phyloP scores from a whole-genome alignment of 176 grass and related monocot genomes.

The Tillandsia leiboldiana region DNA sequence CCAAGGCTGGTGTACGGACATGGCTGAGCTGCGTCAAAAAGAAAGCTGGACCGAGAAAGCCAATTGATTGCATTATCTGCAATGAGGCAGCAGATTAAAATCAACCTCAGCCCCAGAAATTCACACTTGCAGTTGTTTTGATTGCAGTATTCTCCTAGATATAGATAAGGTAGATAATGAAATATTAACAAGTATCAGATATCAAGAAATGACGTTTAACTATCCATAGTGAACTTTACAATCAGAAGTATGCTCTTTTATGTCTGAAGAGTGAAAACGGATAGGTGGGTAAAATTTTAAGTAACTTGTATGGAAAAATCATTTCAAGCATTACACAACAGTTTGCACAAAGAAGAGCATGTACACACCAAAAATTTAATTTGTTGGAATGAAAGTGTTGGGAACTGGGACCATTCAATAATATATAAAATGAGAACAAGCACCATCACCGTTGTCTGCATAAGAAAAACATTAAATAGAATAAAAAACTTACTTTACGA shows the following conservation, averaged over 20 bases:
- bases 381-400: too few species aligned
- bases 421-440: neutral
- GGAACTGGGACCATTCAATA: neutral
- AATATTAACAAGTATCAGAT: neutral
- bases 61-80: constrained; percentile 99
- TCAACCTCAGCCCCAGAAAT: constrained; percentile 1
- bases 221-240: neutral
- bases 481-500: constrained; percentile 55
- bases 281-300: neutral
- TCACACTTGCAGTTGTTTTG: neutral
- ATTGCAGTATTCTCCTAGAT: too few species aligned
- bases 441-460: neutral
- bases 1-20: constrained; percentile 60
- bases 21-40: constrained; percentile 71
- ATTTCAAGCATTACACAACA: neutral
- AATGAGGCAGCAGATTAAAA: constrained; percentile 4
- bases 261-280: neutral
- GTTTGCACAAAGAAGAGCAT: neutral
- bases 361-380: too few species aligned
- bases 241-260: neutral
- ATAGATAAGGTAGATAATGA: too few species aligned
- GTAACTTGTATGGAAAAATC: neutral
- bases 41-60: constrained; percentile 85
- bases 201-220: neutral
- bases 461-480: constrained; percentile 1